These are phyloP conservation scores for Aspergillus coremiiformis DNA, from an alignment of 495 filamentous ascomycete species.

Conservation along the genomic window DNA sequence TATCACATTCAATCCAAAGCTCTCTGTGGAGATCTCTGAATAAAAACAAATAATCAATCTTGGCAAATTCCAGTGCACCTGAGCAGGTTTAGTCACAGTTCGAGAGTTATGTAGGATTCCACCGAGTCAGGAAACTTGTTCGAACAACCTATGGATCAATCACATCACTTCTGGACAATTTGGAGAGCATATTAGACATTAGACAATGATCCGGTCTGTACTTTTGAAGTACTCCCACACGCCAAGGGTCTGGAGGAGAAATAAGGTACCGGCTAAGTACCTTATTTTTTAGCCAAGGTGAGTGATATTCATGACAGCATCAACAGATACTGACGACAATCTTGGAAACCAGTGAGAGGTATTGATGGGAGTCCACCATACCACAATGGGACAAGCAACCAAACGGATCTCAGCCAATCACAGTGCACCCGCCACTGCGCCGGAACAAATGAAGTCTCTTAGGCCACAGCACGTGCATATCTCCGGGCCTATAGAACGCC, in stretches of 20 bases:
- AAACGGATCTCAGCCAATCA: too few relatives aligned
- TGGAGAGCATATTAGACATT: background rate
- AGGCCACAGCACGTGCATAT: constrained; percentile 9
- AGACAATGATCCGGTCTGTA: too few relatives aligned
- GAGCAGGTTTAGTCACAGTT: background rate
- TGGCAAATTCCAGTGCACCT: background rate
- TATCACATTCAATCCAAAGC: too few relatives aligned
- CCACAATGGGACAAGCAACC: background rate
- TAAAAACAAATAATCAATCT: background rate
- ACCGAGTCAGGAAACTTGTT: constrained; percentile 8
- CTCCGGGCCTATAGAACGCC: constrained; percentile 7
- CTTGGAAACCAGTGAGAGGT: background rate
- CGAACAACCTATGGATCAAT: too few relatives aligned
- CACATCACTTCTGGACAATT: too few relatives aligned
- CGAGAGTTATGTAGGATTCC: constrained; percentile 16
- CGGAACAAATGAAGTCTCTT: constrained; percentile 11
- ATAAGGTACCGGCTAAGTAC: background rate
- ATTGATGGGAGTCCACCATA: background rate
- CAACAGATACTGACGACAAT: too few relatives aligned
- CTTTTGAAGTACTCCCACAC: background rate
- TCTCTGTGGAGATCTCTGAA: too few relatives aligned
- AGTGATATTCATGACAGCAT: background rate
- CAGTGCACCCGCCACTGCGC: background rate
- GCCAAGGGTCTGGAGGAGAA: background rate
- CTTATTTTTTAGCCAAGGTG: too few relatives aligned